Evolutionary conservation across 2,329 filamentous ascomycete genomes (phyloP).

Genomic region (Pyrenophora seminiperda): DNA sequence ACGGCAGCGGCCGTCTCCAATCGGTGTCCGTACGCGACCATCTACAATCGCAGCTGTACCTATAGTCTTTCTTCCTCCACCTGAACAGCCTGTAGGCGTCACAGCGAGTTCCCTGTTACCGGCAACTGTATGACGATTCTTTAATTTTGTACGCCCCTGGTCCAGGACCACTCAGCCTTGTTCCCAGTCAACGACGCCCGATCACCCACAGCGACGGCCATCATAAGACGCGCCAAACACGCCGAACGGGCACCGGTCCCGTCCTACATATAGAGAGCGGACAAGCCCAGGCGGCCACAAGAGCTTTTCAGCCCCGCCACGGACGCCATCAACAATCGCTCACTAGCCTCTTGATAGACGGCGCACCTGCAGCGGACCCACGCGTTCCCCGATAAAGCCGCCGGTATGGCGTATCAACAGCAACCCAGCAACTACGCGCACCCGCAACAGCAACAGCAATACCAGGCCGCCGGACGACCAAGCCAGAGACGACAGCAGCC

Average conservation of each 20-base stretch:
- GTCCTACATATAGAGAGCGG: neutral
- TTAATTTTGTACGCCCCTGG: constrained; percentile 30
- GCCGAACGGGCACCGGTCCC: constrained; percentile 15
- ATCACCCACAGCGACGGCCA: constrained; percentile 11
- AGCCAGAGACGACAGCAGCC: constrained; percentile 23
- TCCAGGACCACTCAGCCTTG: constrained; percentile 26
- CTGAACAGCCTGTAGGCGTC: constrained; percentile 6
- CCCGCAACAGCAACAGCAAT: constrained; percentile 42
- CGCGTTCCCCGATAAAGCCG: constrained; percentile 21
- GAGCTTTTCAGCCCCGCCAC: constrained; percentile 24
- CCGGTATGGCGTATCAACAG: constrained; percentile 50
- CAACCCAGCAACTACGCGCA: constrained; percentile 44
- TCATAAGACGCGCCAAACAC: constrained; percentile 12
- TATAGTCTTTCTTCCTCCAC: constrained; percentile 20
- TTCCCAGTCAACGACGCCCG: constrained; percentile 1
- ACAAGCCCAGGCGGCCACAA: constrained; percentile 14
- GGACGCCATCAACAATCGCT: constrained; percentile 29
- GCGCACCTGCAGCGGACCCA: constrained; percentile 17
- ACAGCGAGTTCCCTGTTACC: constrained; percentile 8
- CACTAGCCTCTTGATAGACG: constrained; percentile 26
- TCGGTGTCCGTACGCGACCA: constrained; percentile 25
- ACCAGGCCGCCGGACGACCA: constrained; percentile 34
- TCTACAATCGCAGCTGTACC: constrained; percentile 1
- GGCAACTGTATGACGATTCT: constrained; percentile 15
- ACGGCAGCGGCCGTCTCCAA: constrained; percentile 24